Evolutionary conservation across 306 rosid genomes (phyloP).

Genomic region (Prinsepia uniflora): DNA sequence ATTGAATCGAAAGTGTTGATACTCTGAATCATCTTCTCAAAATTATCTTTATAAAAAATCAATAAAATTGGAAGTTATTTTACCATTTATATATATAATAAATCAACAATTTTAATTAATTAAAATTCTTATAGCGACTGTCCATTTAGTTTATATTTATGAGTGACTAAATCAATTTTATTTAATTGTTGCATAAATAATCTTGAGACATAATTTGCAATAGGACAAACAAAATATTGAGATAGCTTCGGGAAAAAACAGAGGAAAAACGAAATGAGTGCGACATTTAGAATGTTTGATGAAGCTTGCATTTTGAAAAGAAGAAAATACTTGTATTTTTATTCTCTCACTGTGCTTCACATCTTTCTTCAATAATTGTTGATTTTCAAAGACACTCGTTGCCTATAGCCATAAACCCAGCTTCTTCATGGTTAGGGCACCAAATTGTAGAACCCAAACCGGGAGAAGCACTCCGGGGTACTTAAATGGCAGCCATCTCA

Average conservation of each 20-base stretch:
- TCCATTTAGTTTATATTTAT: too few relatives aligned
- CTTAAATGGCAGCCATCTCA: slow-evolving; percentile 4
- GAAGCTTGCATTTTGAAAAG: not conserved
- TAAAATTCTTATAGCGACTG: too few relatives aligned
- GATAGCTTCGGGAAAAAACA: not conserved
- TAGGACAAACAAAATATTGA: not conserved
- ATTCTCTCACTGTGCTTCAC: slow-evolving; percentile 17
- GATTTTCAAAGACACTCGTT: not conserved
- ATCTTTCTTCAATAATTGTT: not conserved
- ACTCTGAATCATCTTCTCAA: too few relatives aligned
- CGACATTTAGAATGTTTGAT: slow-evolving; percentile 6
- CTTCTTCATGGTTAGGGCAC: not conserved
- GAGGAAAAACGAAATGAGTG: not conserved
- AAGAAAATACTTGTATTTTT: not conserved
- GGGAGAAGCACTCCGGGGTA: not conserved
- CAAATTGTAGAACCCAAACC: not conserved
- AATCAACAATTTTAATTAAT: too few relatives aligned
- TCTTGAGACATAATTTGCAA: not conserved
- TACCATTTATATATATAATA: too few relatives aligned
- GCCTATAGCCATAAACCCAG: not conserved
- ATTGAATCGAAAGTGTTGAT: too few relatives aligned
- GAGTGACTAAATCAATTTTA: too few relatives aligned
- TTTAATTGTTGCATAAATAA: too few relatives aligned
- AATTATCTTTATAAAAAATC: too few relatives aligned
- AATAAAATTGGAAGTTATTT: too few relatives aligned